phyloP scores from a whole-genome alignment of 129 eudicot species.

The Flaveria bidentis region DNA sequence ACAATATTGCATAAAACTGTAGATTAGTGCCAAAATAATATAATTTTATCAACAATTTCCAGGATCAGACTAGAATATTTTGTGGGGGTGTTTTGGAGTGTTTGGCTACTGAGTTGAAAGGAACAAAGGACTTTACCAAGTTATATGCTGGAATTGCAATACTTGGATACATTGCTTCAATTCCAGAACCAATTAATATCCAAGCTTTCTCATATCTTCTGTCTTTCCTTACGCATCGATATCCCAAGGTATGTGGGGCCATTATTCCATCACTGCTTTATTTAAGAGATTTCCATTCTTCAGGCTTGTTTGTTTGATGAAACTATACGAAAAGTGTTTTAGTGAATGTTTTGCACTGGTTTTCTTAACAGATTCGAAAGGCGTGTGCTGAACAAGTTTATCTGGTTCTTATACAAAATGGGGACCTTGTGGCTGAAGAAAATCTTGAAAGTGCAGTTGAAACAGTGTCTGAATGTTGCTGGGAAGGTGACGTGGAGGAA shows the following conservation, averaged over 20 bases:
- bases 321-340: not conserved
- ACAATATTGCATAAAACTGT: not conserved
- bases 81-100: slow-evolving; percentile 76
- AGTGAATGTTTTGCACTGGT: not conserved
- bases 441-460: slow-evolving; percentile 68
- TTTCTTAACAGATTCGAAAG: slow-evolving; percentile 70
- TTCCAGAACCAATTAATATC: slow-evolving; percentile 56
- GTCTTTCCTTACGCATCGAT: slow-evolving; percentile 81
- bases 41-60: slow-evolving; percentile 15
- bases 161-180: slow-evolving; percentile 89
- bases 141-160: slow-evolving; percentile 85
- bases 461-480: slow-evolving; percentile 80
- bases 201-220: slow-evolving; percentile 75
- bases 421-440: slow-evolving; percentile 54
- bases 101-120: slow-evolving; percentile 67
- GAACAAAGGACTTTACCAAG: slow-evolving; percentile 87
- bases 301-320: not conserved
- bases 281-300: not conserved
- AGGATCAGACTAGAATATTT: slow-evolving; percentile 69
- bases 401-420: slow-evolving; percentile 85
- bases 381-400: slow-evolving; percentile 95
- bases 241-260: slow-evolving; percentile 65
- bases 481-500: slow-evolving; percentile 91
- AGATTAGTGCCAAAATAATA: not conserved
- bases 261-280: not conserved